phyloP scores from a whole-genome alignment of 2,329 filamentous ascomycete genomes.

The Plectosphaerella cucumerina region DNA sequence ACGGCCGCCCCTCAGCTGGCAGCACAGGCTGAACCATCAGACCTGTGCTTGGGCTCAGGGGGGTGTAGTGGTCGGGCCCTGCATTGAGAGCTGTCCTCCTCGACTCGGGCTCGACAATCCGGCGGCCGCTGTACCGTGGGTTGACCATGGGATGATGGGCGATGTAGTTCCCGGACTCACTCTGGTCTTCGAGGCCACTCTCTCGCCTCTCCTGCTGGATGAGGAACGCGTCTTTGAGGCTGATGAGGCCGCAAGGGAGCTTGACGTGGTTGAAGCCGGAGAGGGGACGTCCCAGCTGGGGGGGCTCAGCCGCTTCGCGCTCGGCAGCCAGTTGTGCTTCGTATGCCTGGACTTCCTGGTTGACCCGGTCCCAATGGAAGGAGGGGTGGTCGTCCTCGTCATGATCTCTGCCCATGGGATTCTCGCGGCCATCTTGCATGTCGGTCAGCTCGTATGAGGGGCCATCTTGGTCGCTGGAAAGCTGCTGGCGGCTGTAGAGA shows the following conservation, averaged over 20 bases:
- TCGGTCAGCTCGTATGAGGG: neutral
- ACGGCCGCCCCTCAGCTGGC: too few relatives aligned
- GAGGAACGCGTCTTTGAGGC: constrained; percentile 7
- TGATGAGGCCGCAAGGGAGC: constrained; percentile 7
- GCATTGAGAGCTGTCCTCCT: neutral
- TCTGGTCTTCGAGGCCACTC: constrained; percentile 14
- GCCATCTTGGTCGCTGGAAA: too few relatives aligned
- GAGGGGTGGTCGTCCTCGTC: neutral
- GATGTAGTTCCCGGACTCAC: constrained; percentile 7
- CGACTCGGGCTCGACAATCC: neutral
- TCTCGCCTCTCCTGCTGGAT: constrained; percentile 9
- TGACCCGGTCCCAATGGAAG: neutral
- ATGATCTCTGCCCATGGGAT: neutral
- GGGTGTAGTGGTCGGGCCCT: neutral
- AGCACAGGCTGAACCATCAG: neutral
- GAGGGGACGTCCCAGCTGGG: neutral
- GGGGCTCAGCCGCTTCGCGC: neutral
- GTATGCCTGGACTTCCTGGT: neutral
- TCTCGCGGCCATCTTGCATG: neutral
- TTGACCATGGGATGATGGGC: constrained; percentile 1
- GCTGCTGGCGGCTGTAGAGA: too few relatives aligned
- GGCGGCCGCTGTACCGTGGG: neutral
- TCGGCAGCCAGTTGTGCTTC: neutral
- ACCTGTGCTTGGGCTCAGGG: neutral
- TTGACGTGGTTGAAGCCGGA: neutral